phyloP scores from a whole-genome alignment of 768 basidiomycete genomes.

The Mycena chlorophos region DNA sequence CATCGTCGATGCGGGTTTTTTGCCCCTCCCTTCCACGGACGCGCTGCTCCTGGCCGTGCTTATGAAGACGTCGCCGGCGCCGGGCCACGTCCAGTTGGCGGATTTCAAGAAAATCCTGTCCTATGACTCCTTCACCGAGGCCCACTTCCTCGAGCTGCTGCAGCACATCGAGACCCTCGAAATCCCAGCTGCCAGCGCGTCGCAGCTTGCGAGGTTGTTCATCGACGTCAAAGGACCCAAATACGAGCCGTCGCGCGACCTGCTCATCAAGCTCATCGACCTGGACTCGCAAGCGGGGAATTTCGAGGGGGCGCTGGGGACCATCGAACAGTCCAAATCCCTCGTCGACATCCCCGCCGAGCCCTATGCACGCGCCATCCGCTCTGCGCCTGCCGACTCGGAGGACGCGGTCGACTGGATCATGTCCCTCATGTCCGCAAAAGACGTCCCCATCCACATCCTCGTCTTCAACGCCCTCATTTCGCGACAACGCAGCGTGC shows the following conservation, averaged over 20 bases:
- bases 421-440: conserved; percentile 40
- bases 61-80: conserved; percentile 26
- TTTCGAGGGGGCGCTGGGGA: conserved; percentile 31
- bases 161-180: conserved; percentile 23
- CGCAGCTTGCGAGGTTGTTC: conserved; percentile 25
- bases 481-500: conserved; percentile 29
- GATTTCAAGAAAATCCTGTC: conserved; percentile 24
- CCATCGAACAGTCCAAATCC: conserved; percentile 26
- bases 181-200: conserved; percentile 16
- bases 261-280: conserved; percentile 40
- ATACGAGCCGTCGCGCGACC: conserved; percentile 29
- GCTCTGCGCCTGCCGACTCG: conserved; percentile 32
- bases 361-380: conserved; percentile 43
- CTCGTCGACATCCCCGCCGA: conserved; percentile 13
- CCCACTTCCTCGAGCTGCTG: conserved; percentile 28
- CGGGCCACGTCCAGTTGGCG: conserved; percentile 19
- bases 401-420: conserved; percentile 33
- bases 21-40: conserved; percentile 37
- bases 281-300: conserved; percentile 35
- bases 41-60: conserved; percentile 42
- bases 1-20: conserved; percentile 42
- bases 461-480: conserved; percentile 53
- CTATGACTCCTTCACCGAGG: conserved; percentile 31
- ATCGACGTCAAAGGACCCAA: conserved; percentile 23
- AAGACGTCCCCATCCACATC: conserved; percentile 39